These are phyloP conservation scores for Glaciozyma martinii DNA, from an alignment of 768 basidiomycete genomes.

Conservation along the genomic window DNA sequence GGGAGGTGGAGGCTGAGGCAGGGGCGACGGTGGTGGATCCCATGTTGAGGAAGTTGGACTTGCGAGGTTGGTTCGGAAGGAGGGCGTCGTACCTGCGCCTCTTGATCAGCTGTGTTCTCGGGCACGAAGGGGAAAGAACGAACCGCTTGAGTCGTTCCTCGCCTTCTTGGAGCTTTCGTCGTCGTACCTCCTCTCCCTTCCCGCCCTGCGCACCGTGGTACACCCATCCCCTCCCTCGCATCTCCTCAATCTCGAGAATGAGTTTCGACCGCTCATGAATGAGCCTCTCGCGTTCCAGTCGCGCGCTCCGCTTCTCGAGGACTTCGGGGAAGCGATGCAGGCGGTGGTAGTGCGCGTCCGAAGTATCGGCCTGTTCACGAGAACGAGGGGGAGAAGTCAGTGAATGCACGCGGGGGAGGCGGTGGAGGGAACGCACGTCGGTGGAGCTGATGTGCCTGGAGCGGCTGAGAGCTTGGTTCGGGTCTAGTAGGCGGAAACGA, in stretches of 20 bases:
- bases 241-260: conserved; percentile 25
- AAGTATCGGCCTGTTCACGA: conserved; percentile 16
- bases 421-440: conserved; percentile 2
- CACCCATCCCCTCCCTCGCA: conserved; percentile 15
- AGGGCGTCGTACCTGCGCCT: conserved; percentile 21
- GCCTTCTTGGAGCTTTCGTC: conserved; percentile 10
- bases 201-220: conserved; percentile 13
- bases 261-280: conserved; percentile 30
- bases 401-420: background rate
- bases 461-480: conserved; percentile 10
- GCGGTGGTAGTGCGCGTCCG: conserved; percentile 23
- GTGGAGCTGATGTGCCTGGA: conserved; percentile 7
- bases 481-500: conserved; percentile 11
- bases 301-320: conserved; percentile 24
- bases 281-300: conserved; percentile 27
- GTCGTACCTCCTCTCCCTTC: conserved; percentile 12
- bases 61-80: conserved; percentile 30
- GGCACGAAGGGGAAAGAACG: background rate
- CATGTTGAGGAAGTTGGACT: conserved; percentile 27
- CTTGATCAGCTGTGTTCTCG: background rate
- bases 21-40: background rate
- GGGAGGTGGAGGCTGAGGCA: background rate
- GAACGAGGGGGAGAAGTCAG: background rate
- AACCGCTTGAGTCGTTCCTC: conserved; percentile 14
- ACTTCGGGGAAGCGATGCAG: conserved; percentile 30